Percentiles rank a stretch among this genome's conserved stretches.
Evolutionary conservation across 345 rosid genomes (phyloP).

Genomic region (Erodium maritimum): DNA sequence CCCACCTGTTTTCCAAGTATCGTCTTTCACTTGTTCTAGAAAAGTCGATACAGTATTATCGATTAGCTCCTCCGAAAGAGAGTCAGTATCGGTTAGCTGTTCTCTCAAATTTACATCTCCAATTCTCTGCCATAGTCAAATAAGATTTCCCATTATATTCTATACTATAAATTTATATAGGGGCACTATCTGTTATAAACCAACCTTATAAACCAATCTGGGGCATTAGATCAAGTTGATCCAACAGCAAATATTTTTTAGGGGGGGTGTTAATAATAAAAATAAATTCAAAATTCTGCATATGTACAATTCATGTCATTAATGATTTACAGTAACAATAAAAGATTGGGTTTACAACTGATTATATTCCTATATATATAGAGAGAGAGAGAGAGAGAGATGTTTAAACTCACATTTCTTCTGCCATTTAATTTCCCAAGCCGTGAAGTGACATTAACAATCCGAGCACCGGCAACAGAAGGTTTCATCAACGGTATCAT

Average conservation of each 20-base stretch:
- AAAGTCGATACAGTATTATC: conserved; percentile 50
- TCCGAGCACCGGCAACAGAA: conserved; percentile 64
- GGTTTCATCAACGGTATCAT: conserved; percentile 79
- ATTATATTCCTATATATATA: too few relatives aligned
- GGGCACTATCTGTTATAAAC: too few relatives aligned
- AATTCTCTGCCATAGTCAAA: conserved; percentile 38
- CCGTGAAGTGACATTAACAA: conserved; percentile 80
- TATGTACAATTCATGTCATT: too few relatives aligned
- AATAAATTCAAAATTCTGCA: too few relatives aligned
- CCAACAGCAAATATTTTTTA: too few relatives aligned
- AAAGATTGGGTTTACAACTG: too few relatives aligned
- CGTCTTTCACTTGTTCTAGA: conserved; percentile 64
- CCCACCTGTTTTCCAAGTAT: conserved; percentile 67
- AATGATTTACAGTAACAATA: too few relatives aligned
- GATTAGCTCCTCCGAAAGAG: conserved; percentile 52
- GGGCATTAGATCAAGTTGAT: too few relatives aligned
- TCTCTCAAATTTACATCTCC: conserved; percentile 46
- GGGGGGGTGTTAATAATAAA: too few relatives aligned
- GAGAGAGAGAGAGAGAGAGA: background rate
- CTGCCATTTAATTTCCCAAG: conserved; percentile 73
- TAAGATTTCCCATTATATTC: too few relatives aligned
- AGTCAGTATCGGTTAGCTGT: conserved; percentile 39
- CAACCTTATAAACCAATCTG: too few relatives aligned
- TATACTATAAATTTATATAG: too few relatives aligned
- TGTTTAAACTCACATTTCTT: conserved; percentile 47